These are phyloP conservation scores for Radiomyces spectabilis DNA, from an alignment of 192 early-diverging fungal species.

Conservation along the genomic window DNA sequence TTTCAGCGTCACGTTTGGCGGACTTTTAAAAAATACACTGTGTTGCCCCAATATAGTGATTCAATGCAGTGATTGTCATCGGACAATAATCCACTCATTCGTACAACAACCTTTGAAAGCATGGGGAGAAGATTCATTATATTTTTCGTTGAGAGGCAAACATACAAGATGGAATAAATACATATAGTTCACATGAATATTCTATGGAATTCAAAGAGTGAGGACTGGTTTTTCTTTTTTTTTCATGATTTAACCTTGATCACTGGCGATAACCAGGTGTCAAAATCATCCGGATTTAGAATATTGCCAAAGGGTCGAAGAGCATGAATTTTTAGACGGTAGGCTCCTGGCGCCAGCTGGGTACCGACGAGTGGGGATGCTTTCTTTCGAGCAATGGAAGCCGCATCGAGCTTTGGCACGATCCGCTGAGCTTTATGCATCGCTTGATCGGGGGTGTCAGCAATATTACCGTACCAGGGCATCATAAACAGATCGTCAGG, in stretches of 20 bases:
- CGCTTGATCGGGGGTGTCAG: slow-evolving; percentile 1
- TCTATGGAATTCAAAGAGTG: background rate
- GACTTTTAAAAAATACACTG: no score
- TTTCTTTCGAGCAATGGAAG: background rate
- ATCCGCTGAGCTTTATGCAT: background rate
- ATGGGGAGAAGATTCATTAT: no score
- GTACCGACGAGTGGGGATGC: background rate
- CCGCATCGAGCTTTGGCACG: background rate
- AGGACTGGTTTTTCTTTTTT: background rate
- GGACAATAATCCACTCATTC: no score
- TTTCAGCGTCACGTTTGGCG: no score
- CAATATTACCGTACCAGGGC: slow-evolving; percentile 15
- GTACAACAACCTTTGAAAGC: no score
- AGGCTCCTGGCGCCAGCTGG: slow-evolving; percentile 10
- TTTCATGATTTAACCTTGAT: slow-evolving; percentile 3
- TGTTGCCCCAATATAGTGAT: no score
- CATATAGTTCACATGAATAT: background rate
- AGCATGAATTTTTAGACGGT: slow-evolving; percentile 26
- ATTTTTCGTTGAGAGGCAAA: no score
- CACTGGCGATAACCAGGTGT: slow-evolving; percentile 22
- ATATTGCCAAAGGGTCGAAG: slow-evolving; percentile 32
- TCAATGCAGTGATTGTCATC: no score
- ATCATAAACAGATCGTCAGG: slow-evolving; percentile 5
- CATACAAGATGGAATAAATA: no score
- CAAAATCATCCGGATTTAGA: slow-evolving; percentile 29